Evolutionary conservation across 2,329 filamentous ascomycete species (phyloP).

Genomic region (Podosphaera fusca): DNA sequence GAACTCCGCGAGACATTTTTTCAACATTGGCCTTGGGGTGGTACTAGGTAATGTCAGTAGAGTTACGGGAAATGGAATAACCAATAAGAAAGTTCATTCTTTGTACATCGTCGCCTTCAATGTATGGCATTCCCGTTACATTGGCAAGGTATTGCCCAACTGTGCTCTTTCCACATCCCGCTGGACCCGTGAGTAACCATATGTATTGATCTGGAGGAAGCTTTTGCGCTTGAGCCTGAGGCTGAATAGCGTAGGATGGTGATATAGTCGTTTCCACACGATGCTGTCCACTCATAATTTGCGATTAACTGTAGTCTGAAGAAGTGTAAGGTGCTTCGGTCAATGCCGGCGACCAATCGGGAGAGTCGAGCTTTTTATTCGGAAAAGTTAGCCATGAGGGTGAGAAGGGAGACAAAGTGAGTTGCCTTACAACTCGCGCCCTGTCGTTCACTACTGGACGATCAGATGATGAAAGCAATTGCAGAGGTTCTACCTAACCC

Average conservation of each 20-base stretch:
- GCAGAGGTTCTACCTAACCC: too few relatives aligned
- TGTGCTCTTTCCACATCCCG: constrained; percentile 60
- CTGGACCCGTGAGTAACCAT: constrained; percentile 59
- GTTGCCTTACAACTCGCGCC: too few relatives aligned
- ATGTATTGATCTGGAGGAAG: constrained; percentile 33
- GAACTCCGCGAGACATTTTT: constrained; percentile 71
- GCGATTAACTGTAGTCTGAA: neutral
- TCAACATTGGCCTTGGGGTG: constrained; percentile 59
- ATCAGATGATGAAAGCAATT: too few relatives aligned
- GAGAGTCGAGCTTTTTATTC: neutral
- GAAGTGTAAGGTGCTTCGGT: neutral
- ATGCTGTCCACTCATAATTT: neutral
- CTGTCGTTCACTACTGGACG: too few relatives aligned
- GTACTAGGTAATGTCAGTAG: constrained; percentile 26
- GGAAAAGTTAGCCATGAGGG: too few relatives aligned
- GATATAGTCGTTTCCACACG: neutral
- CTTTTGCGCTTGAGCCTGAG: neutral
- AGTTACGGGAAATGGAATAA: neutral
- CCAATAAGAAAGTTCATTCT: neutral
- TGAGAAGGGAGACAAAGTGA: too few relatives aligned
- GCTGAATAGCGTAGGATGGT: neutral
- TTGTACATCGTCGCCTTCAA: constrained; percentile 59
- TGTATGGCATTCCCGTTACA: constrained; percentile 41
- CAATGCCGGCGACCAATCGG: too few relatives aligned
- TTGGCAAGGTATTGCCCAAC: constrained; percentile 42